phyloP scores from a whole-genome alignment of 2,329 filamentous ascomycete genomes.

The Ciborinia camelliae region DNA sequence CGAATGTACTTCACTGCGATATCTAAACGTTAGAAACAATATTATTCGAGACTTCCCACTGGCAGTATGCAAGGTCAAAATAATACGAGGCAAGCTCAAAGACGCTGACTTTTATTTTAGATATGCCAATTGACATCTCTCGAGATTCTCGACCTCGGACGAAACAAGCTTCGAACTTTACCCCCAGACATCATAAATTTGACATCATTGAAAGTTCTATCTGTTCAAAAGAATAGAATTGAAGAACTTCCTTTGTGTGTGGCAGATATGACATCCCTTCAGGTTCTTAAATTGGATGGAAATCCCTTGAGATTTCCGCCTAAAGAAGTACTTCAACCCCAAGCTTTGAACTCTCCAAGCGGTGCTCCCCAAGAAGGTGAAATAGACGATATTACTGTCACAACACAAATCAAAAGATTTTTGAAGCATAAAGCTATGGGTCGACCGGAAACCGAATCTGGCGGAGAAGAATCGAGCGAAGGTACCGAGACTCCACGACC shows the following conservation, averaged over 20 bases:
- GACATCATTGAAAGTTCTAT: slow-evolving; percentile 83
- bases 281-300: slow-evolving; percentile 84
- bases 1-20: slow-evolving; percentile 73
- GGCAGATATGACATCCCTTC: slow-evolving; percentile 84
- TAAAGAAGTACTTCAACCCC: slow-evolving; percentile 61
- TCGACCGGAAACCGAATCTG: slow-evolving; percentile 53
- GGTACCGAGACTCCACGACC: slow-evolving; percentile 75
- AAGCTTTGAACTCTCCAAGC: slow-evolving; percentile 53
- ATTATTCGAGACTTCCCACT: slow-evolving; percentile 64
- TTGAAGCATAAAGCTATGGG: slow-evolving; percentile 50
- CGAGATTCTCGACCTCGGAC: slow-evolving; percentile 88
- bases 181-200: slow-evolving; percentile 78
- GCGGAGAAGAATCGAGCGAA: slow-evolving; percentile 65
- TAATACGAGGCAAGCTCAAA: not conserved
- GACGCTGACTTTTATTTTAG: slow-evolving; percentile 44
- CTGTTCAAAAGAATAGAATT: slow-evolving; percentile 82
- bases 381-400: slow-evolving; percentile 58
- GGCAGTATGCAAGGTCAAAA: slow-evolving; percentile 48
- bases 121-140: slow-evolving; percentile 81
- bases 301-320: slow-evolving; percentile 83
- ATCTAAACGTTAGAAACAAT: slow-evolving; percentile 78
- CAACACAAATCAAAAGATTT: slow-evolving; percentile 59
- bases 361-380: slow-evolving; percentile 54
- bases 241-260: slow-evolving; percentile 78
- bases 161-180: slow-evolving; percentile 76